Evolutionary conservation across 208 protist species (phyloP), one percentile per base, ranked within the genome.

Genomic region (Leishmania aethiopica): DNA sequence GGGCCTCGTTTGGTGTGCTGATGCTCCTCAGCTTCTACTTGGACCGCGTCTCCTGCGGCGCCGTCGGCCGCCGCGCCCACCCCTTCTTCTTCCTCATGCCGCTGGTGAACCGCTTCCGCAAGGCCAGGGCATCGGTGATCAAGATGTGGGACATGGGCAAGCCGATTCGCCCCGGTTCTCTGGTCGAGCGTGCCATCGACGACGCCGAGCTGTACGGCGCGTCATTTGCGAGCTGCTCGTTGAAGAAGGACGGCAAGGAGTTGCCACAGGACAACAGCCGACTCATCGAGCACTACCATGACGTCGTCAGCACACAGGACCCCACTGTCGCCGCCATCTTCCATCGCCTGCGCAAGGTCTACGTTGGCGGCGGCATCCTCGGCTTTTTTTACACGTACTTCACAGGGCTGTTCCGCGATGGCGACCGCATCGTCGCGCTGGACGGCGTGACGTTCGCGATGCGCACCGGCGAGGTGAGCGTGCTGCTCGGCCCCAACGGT

Each of bases 401-500:
- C 85, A 94, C 91, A 67, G 89, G 91, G 2, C 75, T 94, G 35
- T 81, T 87, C 62, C 88, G 89, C 77, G 59, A 80, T 3, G 90
- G 87, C 19, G 92, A 94, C 84, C 82, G 85, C 74, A 79, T 85
- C 28, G 84, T 88, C 22, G 92, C 91, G 55, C 85, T 98, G 62
- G 83, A 93, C 67, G 87, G 90, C 71, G 90, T 97, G 40, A 92
- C 87, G 47, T 94, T 96, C 60, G 75, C 82, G 28, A 89, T 98
- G 84, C 76, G 89, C 17, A 82, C 85, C 57, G 95, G 94, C 57
- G 91, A 95, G 80, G 84, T 95, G 70, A 92, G 88, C 75, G 89
- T 94, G 78, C 87, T 98, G 78, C 89, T 97, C 32, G 94, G 94
- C 35, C 90, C 92, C n/a, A 97, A 96, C 85, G 95, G 95, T 35